These are phyloP conservation scores for Umbellularia californica DNA, from an alignment of 164 flowering plant genomes.

Conservation along the genomic window DNA sequence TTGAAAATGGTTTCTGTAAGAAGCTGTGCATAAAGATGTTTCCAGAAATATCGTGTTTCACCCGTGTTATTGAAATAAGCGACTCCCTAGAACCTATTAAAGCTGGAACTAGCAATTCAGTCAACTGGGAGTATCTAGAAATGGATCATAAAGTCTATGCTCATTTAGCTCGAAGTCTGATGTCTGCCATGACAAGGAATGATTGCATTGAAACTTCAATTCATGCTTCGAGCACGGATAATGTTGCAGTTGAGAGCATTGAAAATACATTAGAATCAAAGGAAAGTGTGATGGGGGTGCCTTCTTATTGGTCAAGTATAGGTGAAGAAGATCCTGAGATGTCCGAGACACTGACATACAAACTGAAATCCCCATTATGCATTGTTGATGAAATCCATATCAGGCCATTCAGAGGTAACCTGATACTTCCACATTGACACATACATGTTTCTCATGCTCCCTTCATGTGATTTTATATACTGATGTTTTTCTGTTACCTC, in stretches of 20 bases:
- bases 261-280: constrained; percentile 58
- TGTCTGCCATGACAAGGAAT: constrained; percentile 9
- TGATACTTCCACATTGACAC: not conserved
- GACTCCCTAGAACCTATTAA: constrained; percentile 14
- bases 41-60: constrained; percentile 46
- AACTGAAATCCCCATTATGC: constrained; percentile 45
- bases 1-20: constrained; percentile 55
- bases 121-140: constrained; percentile 36
- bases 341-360: constrained; percentile 70
- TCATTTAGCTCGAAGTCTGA: constrained; percentile 40
- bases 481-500: constrained; percentile 8
- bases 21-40: constrained; percentile 53
- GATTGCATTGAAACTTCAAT: constrained; percentile 49
- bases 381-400: constrained; percentile 60
- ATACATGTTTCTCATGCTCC: not conserved
- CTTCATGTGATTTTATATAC: not conserved
- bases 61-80: constrained; percentile 26
- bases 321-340: constrained; percentile 54
- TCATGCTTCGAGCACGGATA: constrained; percentile 89
- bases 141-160: constrained; percentile 59
- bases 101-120: constrained; percentile 24
- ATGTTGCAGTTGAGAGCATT: constrained; percentile 66
- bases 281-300: constrained; percentile 30
- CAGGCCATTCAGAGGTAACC: constrained; percentile 74
- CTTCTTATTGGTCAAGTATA: constrained; percentile 94